These are phyloP conservation scores for Xerocomus cyaneibrunnescens DNA, from an alignment of 1,284 basidiomycete genomes.

Conservation along the genomic window DNA sequence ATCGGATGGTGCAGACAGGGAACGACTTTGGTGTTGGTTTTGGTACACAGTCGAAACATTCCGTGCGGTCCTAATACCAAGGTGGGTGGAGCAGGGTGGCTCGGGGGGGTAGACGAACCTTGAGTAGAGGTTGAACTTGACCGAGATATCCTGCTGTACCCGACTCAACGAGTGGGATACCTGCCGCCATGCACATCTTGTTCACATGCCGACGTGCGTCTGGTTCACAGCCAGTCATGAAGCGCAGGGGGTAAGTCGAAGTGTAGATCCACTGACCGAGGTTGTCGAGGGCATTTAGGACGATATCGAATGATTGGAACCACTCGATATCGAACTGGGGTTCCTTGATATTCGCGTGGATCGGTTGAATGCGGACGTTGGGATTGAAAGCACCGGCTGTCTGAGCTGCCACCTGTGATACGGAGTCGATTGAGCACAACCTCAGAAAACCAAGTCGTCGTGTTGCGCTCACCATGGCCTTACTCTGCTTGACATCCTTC, in stretches of 20 bases:
- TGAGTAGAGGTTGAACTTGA: constrained; percentile 74
- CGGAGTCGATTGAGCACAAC: not conserved
- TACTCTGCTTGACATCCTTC: constrained; percentile 96
- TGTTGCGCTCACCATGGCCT: constrained; percentile 65
- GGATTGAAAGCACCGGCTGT: constrained; percentile 94
- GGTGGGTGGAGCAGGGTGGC: constrained; percentile 1
- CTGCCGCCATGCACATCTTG: constrained; percentile 93
- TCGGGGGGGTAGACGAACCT: constrained; percentile 42
- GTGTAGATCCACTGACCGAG: constrained; percentile 58
- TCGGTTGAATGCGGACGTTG: constrained; percentile 81
- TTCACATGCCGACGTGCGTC: constrained; percentile 94
- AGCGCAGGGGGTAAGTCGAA: not conserved
- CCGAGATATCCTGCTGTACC: constrained; percentile 97
- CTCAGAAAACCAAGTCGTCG: not conserved
- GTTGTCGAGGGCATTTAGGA: constrained; percentile 96
- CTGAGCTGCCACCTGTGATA: constrained; percentile 75
- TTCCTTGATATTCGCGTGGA: constrained; percentile 97
- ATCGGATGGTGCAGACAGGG: constrained; percentile 98
- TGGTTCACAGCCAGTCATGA: constrained; percentile 27
- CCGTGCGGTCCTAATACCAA: constrained; percentile 65
- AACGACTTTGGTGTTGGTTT: constrained; percentile 94
- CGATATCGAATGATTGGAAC: constrained; percentile 90
- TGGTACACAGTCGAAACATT: constrained; percentile 90
- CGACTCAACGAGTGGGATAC: constrained; percentile 91
- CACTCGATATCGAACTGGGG: constrained; percentile 87